These are phyloP conservation scores for Clarireedia paspali DNA, from an alignment of 2,329 filamentous ascomycete species.

Conservation along the genomic window DNA sequence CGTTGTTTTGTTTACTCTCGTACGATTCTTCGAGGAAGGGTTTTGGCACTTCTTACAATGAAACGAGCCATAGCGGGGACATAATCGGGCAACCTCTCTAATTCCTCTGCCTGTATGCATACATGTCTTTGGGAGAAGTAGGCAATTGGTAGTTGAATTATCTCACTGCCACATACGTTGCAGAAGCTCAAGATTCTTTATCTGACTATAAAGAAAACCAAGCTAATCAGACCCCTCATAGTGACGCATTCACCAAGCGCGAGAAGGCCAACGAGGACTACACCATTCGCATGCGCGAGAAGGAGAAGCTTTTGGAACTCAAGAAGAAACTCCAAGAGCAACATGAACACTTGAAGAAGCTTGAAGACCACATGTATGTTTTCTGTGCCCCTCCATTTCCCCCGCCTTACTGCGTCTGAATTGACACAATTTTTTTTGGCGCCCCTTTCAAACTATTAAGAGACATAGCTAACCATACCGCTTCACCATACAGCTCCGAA, in stretches of 20 bases:
- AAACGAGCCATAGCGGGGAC: background rate
- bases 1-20: background rate
- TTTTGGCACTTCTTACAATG: background rate
- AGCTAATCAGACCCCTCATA: constrained; percentile 33
- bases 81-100: too few species aligned
- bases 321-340: constrained; percentile 68
- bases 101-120: too few species aligned
- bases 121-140: too few species aligned
- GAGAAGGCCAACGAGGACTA: constrained; percentile 55
- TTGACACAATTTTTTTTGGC: too few species aligned
- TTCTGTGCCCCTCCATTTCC: background rate
- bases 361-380: constrained; percentile 79
- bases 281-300: constrained; percentile 10
- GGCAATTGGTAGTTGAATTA: too few species aligned
- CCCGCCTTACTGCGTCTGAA: background rate
- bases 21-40: background rate
- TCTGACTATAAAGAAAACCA: too few species aligned
- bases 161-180: too few species aligned
- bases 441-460: background rate
- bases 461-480: constrained; percentile 11
- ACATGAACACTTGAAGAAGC: constrained; percentile 73
- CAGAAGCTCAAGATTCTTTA: too few species aligned
- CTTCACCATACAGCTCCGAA: constrained; percentile 52
- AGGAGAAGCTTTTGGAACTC: constrained; percentile 56
- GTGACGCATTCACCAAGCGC: constrained; percentile 87